Percentiles rank a stretch among this genome's conserved stretches.
Evolutionary conservation across 192 early-diverging fungal species (phyloP).

Genomic region (Irineochytrium annulatum): DNA sequence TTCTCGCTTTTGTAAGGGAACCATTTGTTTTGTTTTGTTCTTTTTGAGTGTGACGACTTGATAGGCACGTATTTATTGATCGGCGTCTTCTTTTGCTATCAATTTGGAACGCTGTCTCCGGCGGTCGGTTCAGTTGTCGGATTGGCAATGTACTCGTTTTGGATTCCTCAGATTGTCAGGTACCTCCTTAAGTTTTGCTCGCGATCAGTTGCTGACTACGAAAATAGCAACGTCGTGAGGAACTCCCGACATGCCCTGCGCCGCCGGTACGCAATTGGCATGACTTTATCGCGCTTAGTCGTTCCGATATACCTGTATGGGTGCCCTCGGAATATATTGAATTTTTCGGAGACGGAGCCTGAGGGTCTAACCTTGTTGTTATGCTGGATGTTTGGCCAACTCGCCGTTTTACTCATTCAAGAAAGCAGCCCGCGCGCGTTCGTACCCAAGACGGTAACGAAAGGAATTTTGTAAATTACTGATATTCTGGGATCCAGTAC

Average conservation of each 20-base stretch:
- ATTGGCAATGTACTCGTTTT: conserved; percentile 61
- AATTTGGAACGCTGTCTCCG: conserved; percentile 47
- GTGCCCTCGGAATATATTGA: conserved; percentile 56
- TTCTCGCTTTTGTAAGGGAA: conserved; percentile 51
- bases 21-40: conserved; percentile 11
- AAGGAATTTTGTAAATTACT: background rate
- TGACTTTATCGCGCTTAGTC: conserved; percentile 49
- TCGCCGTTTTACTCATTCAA: conserved; percentile 56
- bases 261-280: conserved; percentile 55
- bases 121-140: conserved; percentile 40
- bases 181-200: background rate
- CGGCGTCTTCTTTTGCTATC: conserved; percentile 62
- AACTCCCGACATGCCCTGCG: conserved; percentile 58
- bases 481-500: background rate
- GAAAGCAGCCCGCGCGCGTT: conserved; percentile 71
- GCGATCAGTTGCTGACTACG: background rate
- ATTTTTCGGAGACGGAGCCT: conserved; percentile 45
- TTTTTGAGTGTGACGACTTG: conserved; percentile 14
- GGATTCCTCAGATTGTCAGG: conserved; percentile 74
- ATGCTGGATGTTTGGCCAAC: conserved; percentile 57
- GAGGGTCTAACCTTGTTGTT: conserved; percentile 42
- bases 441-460: conserved; percentile 56
- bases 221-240: conserved; percentile 60
- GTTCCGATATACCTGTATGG: conserved; percentile 61
- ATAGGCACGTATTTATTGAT: conserved; percentile 53